Conservation (phyloP, 1,284 basidiomycete genomes). For the Coniferiporia sulphurascens region DNA sequence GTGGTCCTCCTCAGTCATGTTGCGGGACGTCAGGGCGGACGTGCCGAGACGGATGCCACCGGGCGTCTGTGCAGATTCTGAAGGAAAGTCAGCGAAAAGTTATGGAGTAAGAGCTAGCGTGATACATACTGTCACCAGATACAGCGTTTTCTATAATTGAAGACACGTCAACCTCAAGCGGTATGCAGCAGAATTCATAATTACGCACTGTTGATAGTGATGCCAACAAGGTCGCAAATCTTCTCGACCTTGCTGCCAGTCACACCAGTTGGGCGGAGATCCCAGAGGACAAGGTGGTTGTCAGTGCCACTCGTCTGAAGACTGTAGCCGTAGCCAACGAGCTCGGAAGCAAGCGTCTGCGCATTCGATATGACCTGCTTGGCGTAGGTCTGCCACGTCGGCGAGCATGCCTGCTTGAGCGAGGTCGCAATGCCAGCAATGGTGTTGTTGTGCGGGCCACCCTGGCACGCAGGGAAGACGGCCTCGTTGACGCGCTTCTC, state of each 20-base stretch:
- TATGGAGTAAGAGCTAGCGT: slow-evolving; percentile 9
- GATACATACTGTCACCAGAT: slow-evolving; percentile 68
- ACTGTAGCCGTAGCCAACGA: slow-evolving; percentile 82
- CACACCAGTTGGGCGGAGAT: slow-evolving; percentile 90
- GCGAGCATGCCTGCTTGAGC: slow-evolving; percentile 90
- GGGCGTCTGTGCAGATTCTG: slow-evolving; percentile 87
- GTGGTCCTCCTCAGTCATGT: slow-evolving; percentile 88
- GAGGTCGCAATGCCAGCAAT: slow-evolving; percentile 95
- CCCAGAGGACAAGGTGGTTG: slow-evolving; percentile 98
- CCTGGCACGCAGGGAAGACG: slow-evolving; percentile 99
- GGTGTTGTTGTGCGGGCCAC: slow-evolving; percentile 99
- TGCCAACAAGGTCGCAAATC: slow-evolving; percentile 94
- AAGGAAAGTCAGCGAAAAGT: background rate
- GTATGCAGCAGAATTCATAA: slow-evolving; percentile 1
- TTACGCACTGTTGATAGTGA: slow-evolving; percentile 86
- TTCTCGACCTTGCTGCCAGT: slow-evolving; percentile 99
- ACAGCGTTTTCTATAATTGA: slow-evolving; percentile 82
- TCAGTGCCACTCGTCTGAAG: slow-evolving; percentile 97
- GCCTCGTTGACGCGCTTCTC: slow-evolving; percentile 97
- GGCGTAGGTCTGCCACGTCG: slow-evolving; percentile 90
- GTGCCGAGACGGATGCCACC: slow-evolving; percentile 98
- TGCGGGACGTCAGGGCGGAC: slow-evolving; percentile 90
- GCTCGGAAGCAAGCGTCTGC: slow-evolving; percentile 64
- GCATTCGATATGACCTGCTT: slow-evolving; percentile 93
- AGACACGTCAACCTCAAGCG: background rate